Percentiles rank a stretch among this genome's conserved stretches.
phyloP scores from a whole-genome alignment of 106 monocot genomes.

The Dioscorea zingiberensis region DNA sequence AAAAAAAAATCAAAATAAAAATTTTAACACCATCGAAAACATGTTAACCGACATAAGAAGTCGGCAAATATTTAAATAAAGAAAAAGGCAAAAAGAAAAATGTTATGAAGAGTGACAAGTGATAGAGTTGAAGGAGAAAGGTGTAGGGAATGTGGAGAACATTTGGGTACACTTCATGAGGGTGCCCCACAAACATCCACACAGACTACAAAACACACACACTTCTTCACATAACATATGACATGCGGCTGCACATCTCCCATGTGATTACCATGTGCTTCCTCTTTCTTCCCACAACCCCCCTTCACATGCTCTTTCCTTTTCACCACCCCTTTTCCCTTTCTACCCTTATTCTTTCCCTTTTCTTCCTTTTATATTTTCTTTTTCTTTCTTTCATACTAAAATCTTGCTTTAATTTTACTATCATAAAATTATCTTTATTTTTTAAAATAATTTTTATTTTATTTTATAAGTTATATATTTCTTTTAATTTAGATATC shows the following conservation, averaged over 20 bases:
- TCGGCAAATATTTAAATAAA: neutral
- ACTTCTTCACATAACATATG: too few relatives aligned
- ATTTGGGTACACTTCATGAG: neutral
- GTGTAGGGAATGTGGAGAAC: conserved; percentile 17
- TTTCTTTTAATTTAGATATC: neutral
- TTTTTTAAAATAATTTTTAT: too few relatives aligned
- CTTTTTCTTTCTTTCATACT: neutral
- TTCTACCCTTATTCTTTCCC: neutral
- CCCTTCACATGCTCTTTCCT: neutral
- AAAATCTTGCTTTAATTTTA: too few relatives aligned
- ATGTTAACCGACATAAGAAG: neutral
- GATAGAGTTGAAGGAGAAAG: too few relatives aligned
- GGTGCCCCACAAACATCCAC: too few relatives aligned
- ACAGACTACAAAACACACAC: too few relatives aligned
- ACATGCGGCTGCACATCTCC: conserved; percentile 5
- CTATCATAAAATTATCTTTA: neutral
- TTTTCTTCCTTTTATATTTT: neutral
- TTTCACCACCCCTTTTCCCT: neutral
- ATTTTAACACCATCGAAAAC: neutral
- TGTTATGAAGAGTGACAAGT: neutral
- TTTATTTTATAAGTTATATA: too few relatives aligned
- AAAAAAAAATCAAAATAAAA: neutral
- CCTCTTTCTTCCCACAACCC: neutral
- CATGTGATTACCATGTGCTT: conserved; percentile 14
- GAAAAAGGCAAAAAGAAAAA: neutral